A percentile compares a stretch with the other conserved stretches of the same genome.
phyloP scores from a whole-genome alignment of 1,139 yeast species.

The Geotrichum europaeum region DNA sequence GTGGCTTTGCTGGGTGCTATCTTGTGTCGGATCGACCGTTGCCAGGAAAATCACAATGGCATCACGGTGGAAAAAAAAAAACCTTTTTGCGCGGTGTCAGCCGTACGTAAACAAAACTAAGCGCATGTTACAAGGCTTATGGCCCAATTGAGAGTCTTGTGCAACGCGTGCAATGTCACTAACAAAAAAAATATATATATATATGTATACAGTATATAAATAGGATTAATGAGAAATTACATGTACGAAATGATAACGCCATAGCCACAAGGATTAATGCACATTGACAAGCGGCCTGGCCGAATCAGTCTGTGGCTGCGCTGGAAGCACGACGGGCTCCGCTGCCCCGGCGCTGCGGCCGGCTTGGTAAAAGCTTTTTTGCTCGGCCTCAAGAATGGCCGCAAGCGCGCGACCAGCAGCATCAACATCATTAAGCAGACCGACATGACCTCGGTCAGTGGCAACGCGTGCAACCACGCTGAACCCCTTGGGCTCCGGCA shows the following conservation, averaged over 20 bases:
- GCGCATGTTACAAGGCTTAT: not conserved
- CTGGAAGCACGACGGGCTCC: not conserved
- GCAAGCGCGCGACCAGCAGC: conserved; percentile 65
- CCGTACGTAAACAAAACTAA: not conserved
- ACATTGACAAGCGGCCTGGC: not conserved
- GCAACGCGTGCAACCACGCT: conserved; percentile 61
- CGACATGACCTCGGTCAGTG: conserved; percentile 70
- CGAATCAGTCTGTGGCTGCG: not conserved
- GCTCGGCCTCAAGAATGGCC: conserved; percentile 41
- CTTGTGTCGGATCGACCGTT: not conserved
- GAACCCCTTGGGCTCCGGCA: conserved; percentile 73
- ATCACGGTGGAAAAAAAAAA: not conserved
- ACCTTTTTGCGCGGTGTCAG: not conserved
- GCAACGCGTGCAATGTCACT: not conserved
- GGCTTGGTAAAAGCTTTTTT: not conserved
- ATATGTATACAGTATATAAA: too few species aligned
- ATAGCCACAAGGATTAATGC: too few species aligned
- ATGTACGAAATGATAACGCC: too few species aligned
- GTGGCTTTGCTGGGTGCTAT: not conserved
- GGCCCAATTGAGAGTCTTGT: not conserved
- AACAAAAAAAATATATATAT: too few species aligned
- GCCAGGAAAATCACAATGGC: not conserved
- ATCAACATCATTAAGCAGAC: conserved; percentile 64
- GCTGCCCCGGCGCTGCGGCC: not conserved
- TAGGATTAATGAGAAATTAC: too few species aligned